These are phyloP conservation scores for Zygosaccharomyces gambellarensis DNA, from an alignment of 805 yeast species.

Conservation along the genomic window DNA sequence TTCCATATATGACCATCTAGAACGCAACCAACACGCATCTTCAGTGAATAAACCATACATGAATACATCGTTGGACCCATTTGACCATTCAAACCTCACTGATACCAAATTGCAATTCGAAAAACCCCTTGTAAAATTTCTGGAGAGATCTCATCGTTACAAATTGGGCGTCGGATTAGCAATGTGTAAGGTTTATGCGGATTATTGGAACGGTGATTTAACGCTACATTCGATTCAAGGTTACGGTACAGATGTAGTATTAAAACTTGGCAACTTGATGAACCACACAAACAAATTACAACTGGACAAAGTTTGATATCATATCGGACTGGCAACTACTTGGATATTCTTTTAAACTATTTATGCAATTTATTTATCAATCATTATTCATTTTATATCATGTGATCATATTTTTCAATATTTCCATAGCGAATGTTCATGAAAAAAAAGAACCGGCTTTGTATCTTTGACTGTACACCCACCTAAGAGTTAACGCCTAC, in stretches of 20 bases:
- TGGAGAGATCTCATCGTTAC: constrained; percentile 66
- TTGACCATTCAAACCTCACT: constrained; percentile 30
- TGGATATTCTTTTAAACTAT: background rate
- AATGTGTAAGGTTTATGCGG: constrained; percentile 87
- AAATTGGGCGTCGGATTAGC: constrained; percentile 88
- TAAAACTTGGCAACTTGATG: constrained; percentile 76
- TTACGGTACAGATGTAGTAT: constrained; percentile 83
- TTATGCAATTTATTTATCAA: background rate
- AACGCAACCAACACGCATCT: constrained; percentile 9
- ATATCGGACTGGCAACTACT: background rate
- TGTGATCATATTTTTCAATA: background rate
- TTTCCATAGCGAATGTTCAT: background rate
- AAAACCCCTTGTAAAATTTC: constrained; percentile 55
- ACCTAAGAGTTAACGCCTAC: background rate
- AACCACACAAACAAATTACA: constrained; percentile 56
- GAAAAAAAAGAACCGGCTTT: constrained; percentile 1
- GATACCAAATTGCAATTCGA: constrained; percentile 26
- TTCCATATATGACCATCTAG: constrained; percentile 31
- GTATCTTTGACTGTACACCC: background rate
- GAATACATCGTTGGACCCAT: constrained; percentile 38
- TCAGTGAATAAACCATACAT: constrained; percentile 20
- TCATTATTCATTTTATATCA: background rate
- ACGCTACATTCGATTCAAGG: constrained; percentile 82
- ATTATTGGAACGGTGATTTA: constrained; percentile 93
- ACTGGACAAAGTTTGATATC: constrained; percentile 58